phyloP scores from a whole-genome alignment of 371 early-diverging fungal species.

The Apophysomyces trapeziformis region DNA sequence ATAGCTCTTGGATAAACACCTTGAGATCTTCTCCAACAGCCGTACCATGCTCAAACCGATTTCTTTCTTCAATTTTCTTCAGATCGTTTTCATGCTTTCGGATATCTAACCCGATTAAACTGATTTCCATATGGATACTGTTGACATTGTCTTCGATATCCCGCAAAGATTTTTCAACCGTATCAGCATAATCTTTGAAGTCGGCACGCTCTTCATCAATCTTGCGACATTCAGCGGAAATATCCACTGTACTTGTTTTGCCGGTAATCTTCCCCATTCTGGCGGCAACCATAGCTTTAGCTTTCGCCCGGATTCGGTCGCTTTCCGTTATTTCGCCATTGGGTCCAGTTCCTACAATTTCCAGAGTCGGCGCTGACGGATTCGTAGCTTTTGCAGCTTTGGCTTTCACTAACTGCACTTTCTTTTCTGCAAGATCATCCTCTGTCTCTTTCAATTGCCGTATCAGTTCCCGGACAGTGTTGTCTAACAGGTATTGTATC shows the following conservation, averaged over 20 bases:
- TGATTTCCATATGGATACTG: constrained; percentile 46
- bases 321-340: constrained; percentile 61
- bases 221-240: constrained; percentile 48
- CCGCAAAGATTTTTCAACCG: constrained; percentile 40
- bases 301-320: constrained; percentile 65
- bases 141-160: constrained; percentile 43
- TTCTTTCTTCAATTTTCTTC: constrained; percentile 48
- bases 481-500: constrained; percentile 46
- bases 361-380: constrained; percentile 20
- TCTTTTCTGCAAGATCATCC: constrained; percentile 55
- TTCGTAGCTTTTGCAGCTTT: constrained; percentile 24
- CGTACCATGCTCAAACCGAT: constrained; percentile 46
- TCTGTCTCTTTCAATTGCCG: constrained; percentile 57
- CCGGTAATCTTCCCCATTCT: constrained; percentile 60
- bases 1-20: constrained; percentile 40
- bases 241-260: constrained; percentile 30
- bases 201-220: constrained; percentile 60
- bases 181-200: constrained; percentile 46
- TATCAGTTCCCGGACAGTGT: constrained; percentile 45
- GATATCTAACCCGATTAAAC: constrained; percentile 52
- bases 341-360: constrained; percentile 64
- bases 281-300: constrained; percentile 65
- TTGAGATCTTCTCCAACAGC: constrained; percentile 47
- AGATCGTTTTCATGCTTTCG: constrained; percentile 48
- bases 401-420: constrained; percentile 47